Percentiles rank a stretch among this genome's conserved stretches.
Evolutionary conservation across 768 basidiomycete genomes (phyloP).

Genomic region (Lentinula aciculospora): DNA sequence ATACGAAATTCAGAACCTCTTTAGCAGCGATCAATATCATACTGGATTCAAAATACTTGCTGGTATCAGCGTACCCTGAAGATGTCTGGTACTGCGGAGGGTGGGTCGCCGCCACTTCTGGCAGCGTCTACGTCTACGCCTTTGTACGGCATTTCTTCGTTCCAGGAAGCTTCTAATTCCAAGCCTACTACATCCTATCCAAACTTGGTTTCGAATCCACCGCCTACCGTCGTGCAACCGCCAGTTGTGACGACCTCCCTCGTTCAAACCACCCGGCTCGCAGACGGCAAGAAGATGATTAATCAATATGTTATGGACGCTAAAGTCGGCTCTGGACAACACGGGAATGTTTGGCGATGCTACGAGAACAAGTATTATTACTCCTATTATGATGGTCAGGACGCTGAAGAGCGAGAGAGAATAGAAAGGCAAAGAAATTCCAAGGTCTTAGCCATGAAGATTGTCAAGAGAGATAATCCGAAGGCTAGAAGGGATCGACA

Average conservation of each 20-base stretch:
- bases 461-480: conserved; percentile 65
- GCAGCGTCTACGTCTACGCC: no score
- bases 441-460: conserved; percentile 66
- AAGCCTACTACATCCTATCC: background rate
- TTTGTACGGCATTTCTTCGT: background rate
- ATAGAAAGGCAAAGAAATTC: background rate
- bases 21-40: background rate
- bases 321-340: conserved; percentile 82
- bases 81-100: background rate
- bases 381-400: background rate
- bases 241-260: conserved; percentile 44
- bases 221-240: background rate
- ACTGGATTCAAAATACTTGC: background rate
- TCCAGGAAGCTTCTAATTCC: background rate
- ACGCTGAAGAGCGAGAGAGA: background rate
- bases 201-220: background rate
- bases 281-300: conserved; percentile 44
- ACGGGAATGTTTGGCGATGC: conserved; percentile 87
- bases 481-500: conserved; percentile 45
- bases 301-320: conserved; percentile 83
- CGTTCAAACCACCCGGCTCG: conserved; percentile 30
- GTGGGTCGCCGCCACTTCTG: background rate
- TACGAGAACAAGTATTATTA: background rate
- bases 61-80: background rate
- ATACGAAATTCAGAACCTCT: background rate